Base-by-base conservation (phyloP, 2,329 filamentous ascomycete species). In the Xylaria sp. region DNA sequence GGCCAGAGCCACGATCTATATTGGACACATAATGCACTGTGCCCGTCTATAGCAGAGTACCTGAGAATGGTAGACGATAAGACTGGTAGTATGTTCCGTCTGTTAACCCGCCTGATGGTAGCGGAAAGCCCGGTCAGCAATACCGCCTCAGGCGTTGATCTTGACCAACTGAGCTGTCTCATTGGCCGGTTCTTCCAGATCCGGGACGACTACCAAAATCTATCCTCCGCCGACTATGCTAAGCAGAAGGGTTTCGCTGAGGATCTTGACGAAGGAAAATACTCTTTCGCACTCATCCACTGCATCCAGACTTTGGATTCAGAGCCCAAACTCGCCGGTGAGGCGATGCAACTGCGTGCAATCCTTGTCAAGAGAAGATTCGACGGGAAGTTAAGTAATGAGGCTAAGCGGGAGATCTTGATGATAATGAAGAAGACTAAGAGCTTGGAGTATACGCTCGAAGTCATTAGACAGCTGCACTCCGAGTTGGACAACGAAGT, bases 201-300 rank as follows among this genome's bases (percentile, higher is more conserved):
- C 28, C 70, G 76, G 0, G 78, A 80, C 61, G 78, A 80, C 61
- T 79, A 77, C 64, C 70, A 69, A 69, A 80, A 80, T 62, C 64
- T 80, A 1, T 65, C 57, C 0, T 76, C 72, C 0, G 50, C 28
- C 18, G 50, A 55, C 41, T 55, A 55, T 18, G n/a, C 30, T 2
- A 34, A 32, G 30, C n/a, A 32, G 8, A 70, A 70, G 36, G 68
- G 68, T 4, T 68, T 70, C 36, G 39, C 36, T 23, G 68, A 70
- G 45, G 68, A 70, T 57, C 48, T 70, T 10, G 65, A 63, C 41
- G 68, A 70, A 55, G 65, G 65, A 5, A 70, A 70, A 28, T 48
- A 56, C 52, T 66, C 62, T 13, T 60, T 70, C n/a, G 43, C 62
- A 9, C 56, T 70, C 9, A 67, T 70, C 28, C 65, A 70, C 43